phyloP scores from a whole-genome alignment of 1,284 basidiomycete genomes.

The Hymenochaete sp. region DNA sequence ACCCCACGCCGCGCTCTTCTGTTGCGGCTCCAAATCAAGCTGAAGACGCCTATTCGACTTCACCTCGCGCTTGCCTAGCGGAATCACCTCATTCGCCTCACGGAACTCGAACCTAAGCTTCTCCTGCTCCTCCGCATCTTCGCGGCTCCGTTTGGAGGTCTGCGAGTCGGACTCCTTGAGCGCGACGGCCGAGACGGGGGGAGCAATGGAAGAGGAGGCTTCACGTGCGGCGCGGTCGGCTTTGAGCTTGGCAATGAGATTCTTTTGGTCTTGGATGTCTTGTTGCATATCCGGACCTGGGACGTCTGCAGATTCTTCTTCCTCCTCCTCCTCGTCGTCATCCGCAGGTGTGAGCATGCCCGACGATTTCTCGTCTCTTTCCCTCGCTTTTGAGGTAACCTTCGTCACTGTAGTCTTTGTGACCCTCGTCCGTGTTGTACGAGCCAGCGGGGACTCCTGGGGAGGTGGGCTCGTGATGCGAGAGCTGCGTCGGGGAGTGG shows the following conservation, averaged over 20 bases:
- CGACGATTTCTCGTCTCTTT: constrained; percentile 24
- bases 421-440: constrained; percentile 7
- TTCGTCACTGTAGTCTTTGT: constrained; percentile 9
- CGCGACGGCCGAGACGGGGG: constrained; percentile 14
- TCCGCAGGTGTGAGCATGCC: constrained; percentile 44
- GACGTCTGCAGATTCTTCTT: constrained; percentile 34
- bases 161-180: constrained; percentile 15
- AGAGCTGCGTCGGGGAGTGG: constrained; percentile 10
- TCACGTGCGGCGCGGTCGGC: constrained; percentile 36
- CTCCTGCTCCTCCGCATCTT: constrained; percentile 47
- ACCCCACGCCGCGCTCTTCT: constrained; percentile 68
- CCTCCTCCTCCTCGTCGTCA: constrained; percentile 38
- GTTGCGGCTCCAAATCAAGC: constrained; percentile 47
- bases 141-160: constrained; percentile 39
- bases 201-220: constrained; percentile 21
- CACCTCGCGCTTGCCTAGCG: constrained; percentile 45
- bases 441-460: neutral
- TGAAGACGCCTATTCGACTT: constrained; percentile 56
- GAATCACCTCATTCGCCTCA: constrained; percentile 40
- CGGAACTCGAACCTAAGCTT: constrained; percentile 52
- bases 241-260: constrained; percentile 59
- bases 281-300: constrained; percentile 54
- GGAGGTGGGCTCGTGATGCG: constrained; percentile 11
- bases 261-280: constrained; percentile 65
- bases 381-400: constrained; percentile 19